These are phyloP conservation scores for Nakazawaea molendinolei DNA, from an alignment of 805 yeast genomes.

Conservation along the genomic window DNA sequence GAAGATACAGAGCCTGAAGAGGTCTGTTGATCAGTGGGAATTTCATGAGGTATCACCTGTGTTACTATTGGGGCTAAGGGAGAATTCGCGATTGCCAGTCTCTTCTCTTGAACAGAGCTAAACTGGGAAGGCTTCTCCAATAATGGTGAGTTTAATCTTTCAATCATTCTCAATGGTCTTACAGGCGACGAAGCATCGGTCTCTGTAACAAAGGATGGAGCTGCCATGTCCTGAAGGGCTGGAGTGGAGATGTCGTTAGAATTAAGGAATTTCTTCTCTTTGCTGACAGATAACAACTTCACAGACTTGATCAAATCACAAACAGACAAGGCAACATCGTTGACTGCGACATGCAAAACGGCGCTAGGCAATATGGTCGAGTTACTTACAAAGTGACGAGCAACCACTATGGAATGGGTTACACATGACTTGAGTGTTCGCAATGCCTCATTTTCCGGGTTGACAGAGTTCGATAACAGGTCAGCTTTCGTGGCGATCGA, in stretches of 20 bases:
- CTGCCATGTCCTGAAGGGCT: constrained; percentile 3
- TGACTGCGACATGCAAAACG: constrained; percentile 67
- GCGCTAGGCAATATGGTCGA: constrained; percentile 60
- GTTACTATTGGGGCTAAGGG: constrained; percentile 8
- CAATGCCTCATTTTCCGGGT: constrained; percentile 19
- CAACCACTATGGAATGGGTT: constrained; percentile 68
- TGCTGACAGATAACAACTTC: constrained; percentile 29
- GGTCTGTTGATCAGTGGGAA: neutral
- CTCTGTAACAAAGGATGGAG: constrained; percentile 5
- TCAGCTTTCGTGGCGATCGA: constrained; percentile 40
- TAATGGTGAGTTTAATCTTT: constrained; percentile 33
- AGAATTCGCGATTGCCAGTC: constrained; percentile 3
- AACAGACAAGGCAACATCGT: constrained; percentile 62
- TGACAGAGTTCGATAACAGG: constrained; percentile 14
- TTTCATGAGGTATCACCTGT: neutral
- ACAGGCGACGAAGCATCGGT: constrained; percentile 36
- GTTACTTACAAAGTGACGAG: constrained; percentile 66
- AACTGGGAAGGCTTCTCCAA: neutral
- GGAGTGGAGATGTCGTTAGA: constrained; percentile 12
- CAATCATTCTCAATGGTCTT: constrained; percentile 65
- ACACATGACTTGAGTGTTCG: constrained; percentile 53
- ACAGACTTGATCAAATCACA: constrained; percentile 54
- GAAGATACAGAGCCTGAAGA: neutral
- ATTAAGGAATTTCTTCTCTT: constrained; percentile 8
- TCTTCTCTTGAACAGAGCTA: neutral